phyloP scores from a whole-genome alignment of 2,329 filamentous ascomycete genomes.

The Fusarium sp. region DNA sequence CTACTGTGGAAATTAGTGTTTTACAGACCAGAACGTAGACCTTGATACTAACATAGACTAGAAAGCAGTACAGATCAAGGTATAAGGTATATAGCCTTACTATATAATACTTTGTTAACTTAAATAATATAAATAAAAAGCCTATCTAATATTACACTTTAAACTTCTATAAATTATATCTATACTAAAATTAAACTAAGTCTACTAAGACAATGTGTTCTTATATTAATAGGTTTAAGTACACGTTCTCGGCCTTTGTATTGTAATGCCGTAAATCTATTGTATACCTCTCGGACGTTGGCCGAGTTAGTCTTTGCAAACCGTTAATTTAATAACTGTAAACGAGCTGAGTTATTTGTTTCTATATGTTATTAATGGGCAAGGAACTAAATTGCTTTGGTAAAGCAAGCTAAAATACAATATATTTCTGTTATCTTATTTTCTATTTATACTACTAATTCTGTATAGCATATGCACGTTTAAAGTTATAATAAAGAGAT shows the following conservation, averaged over 20 bases:
- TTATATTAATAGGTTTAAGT: too few species aligned
- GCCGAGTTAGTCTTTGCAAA: background rate
- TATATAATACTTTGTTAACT: too few species aligned
- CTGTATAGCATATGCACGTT: background rate
- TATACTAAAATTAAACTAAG: background rate
- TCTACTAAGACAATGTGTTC: too few species aligned
- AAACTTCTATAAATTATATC: too few species aligned
- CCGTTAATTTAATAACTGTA: too few species aligned
- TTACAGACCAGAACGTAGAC: background rate
- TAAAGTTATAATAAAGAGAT: background rate
- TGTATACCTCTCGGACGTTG: background rate
- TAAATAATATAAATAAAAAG: too few species aligned
- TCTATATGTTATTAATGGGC: rapidly evolving
- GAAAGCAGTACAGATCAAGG: background rate
- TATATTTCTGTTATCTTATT: too few species aligned
- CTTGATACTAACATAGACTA: background rate
- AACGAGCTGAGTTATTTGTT: background rate
- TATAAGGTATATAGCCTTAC: too few species aligned
- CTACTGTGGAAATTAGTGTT: too few species aligned
- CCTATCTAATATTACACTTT: too few species aligned
- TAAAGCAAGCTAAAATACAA: background rate
- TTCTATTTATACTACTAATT: background rate
- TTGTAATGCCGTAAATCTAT: too few species aligned
- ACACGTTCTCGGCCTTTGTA: too few species aligned
- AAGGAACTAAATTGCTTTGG: background rate